Evolutionary conservation across 768 basidiomycete genomes (phyloP).

Genomic region (Phylloporus rhodoxanthus): DNA sequence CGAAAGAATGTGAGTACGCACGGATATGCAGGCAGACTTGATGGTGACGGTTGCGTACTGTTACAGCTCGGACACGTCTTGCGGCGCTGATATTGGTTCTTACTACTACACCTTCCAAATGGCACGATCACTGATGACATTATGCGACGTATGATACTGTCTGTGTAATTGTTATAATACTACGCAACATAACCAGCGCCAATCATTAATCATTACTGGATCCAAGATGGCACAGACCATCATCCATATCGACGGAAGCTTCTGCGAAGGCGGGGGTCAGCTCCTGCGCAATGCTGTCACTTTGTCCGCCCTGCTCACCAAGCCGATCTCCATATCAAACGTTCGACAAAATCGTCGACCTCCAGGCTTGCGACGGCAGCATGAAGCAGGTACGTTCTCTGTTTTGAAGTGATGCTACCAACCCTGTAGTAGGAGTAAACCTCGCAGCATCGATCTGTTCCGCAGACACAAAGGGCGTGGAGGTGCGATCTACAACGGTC

Average conservation of each 20-base stretch:
- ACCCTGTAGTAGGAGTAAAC: conserved; percentile 47
- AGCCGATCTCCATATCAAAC: conserved; percentile 53
- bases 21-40: background rate
- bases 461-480: conserved; percentile 50
- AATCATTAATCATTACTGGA: too few relatives aligned
- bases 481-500: conserved; percentile 47
- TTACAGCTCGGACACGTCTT: conserved; percentile 28
- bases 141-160: conserved; percentile 5
- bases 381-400: conserved; percentile 49
- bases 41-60: background rate
- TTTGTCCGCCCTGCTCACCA: conserved; percentile 58
- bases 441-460: conserved; percentile 58
- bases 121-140: background rate
- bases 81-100: conserved; percentile 20
- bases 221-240: too few relatives aligned
- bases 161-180: background rate
- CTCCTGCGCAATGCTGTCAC: conserved; percentile 65
- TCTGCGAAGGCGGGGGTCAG: conserved; percentile 60
- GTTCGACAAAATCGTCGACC: conserved; percentile 53
- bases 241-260: conserved; percentile 39
- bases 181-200: background rate
- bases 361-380: conserved; percentile 68
- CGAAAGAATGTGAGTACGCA: conserved; percentile 39
- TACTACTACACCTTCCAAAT: background rate
- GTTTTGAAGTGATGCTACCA: background rate